Base-by-base conservation (phyloP, 805 yeast species). In the Metschnikowia matae region DNA sequence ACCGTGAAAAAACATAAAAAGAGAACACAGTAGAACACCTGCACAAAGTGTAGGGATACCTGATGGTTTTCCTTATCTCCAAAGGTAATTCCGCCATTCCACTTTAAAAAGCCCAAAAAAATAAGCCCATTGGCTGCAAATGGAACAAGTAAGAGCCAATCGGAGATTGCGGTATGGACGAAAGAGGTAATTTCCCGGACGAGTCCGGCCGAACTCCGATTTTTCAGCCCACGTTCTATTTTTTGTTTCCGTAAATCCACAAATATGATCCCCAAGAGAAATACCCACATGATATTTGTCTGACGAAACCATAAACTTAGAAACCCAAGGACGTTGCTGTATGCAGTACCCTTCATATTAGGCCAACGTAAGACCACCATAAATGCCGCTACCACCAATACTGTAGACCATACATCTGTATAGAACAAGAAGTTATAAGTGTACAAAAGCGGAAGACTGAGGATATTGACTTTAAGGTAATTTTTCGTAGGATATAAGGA, bases 341-440 rank as follows among this genome's bases (percentile, higher is more conserved):
- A 32, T 6, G 52, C 47, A 7, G 73, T 55, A 18, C 68, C 64
- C 2, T 52, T 40, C 6, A 54, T 21, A 18, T 51, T 51, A 18
- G 64, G 67, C 46, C 46, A 52, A 6, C 46, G 54, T 15, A 79
- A 60, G 3, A 74, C 83, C 34, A 77, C 60, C 5, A 82, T 73
- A 33, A 83, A 71, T 2, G 86, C 75, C 2, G 75, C 72, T 11
- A 88, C 53, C 6, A 91, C 77, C 29, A 88, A 69, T 1, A 87
- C 77, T 0, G 94, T 80, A 0, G 97, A 81, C 98, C 97, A 91
- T 1, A 90, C 85, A 62, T 94, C 99, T 0, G 99, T 94, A 67
- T 94, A 94, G 68, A 83, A 94, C 34, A 94, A 69, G 33, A 83
- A 82, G 58, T 85, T 83, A 67, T 84, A 92, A 3, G 90, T 76